phyloP scores from a whole-genome alignment of 176 grass and related monocot genomes.

The Lolium multiflorum region DNA sequence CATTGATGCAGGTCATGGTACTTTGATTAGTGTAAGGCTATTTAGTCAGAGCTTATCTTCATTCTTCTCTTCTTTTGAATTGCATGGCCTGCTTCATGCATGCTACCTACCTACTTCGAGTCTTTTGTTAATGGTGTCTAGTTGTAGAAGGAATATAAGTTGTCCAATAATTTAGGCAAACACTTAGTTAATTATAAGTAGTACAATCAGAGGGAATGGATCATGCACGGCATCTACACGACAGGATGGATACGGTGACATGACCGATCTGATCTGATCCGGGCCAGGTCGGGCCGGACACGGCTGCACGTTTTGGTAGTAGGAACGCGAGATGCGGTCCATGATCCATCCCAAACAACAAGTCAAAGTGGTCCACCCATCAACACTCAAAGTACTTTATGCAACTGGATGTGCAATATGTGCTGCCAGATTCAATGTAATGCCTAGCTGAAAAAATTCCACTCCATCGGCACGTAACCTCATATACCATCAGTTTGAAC shows the following conservation, averaged over 20 bases:
- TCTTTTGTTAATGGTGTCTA: background rate
- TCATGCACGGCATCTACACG: background rate
- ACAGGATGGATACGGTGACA: conserved; percentile 4
- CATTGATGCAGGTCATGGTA: background rate
- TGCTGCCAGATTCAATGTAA: background rate
- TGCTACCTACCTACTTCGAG: conserved; percentile 9
- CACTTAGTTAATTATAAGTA: background rate
- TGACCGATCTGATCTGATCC: conserved; percentile 4
- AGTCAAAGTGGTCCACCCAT: conserved; percentile 19
- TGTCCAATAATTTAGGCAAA: background rate
- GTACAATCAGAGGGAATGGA: background rate
- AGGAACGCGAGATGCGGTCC: background rate
- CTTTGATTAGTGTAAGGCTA: background rate
- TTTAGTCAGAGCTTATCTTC: background rate
- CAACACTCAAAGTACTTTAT: background rate
- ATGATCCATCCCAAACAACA: conserved; percentile 3
- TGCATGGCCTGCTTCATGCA: conserved; percentile 21
- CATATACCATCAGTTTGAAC: no score
- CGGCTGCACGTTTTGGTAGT: background rate
- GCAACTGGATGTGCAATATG: background rate
- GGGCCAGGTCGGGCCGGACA: background rate
- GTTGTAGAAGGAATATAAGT: background rate
- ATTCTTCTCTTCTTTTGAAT: background rate
- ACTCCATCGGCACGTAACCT: background rate
- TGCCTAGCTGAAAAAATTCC: background rate